These are phyloP conservation scores for Kazachstania kunashirensis DNA, from an alignment of 805 yeast genomes.

Conservation along the genomic window DNA sequence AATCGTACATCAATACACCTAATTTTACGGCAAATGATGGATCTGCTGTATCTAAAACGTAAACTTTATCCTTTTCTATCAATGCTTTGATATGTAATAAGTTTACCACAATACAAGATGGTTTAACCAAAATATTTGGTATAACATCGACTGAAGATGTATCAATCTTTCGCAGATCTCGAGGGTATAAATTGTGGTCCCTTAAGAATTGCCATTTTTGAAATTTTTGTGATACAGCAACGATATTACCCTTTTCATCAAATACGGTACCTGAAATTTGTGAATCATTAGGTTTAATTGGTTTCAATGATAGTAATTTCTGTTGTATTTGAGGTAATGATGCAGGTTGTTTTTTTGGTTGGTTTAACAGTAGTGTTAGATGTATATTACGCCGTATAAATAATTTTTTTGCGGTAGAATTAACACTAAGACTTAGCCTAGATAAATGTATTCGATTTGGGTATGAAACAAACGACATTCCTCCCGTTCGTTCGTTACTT, in stretches of 20 bases:
- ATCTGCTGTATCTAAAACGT: conserved; percentile 62
- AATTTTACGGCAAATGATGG: conserved; percentile 54
- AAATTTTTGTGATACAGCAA: conserved; percentile 68
- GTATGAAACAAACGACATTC: too few species aligned
- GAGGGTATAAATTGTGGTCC: conserved; percentile 67
- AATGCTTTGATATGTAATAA: conserved; percentile 83
- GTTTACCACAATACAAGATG: conserved; percentile 67
- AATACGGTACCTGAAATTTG: conserved; percentile 71
- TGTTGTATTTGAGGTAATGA: conserved; percentile 3
- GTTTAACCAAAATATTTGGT: conserved; percentile 78
- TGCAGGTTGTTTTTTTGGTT: not conserved
- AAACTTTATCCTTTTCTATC: conserved; percentile 67
- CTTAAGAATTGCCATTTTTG: conserved; percentile 68
- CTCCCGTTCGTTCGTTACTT: too few species aligned
- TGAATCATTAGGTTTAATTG: conserved; percentile 37
- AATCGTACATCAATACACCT: conserved; percentile 75
- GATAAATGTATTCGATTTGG: too few species aligned
- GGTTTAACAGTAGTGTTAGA: not conserved
- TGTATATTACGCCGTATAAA: conserved; percentile 2
- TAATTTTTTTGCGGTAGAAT: too few species aligned
- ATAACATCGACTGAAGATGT: conserved; percentile 70
- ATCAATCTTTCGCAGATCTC: conserved; percentile 79
- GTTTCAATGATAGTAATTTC: conserved; percentile 25
- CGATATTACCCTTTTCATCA: conserved; percentile 62
- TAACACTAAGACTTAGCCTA: too few species aligned